Conservation (phyloP, 2,329 filamentous ascomycete species). For the Alternaria longipes region DNA sequence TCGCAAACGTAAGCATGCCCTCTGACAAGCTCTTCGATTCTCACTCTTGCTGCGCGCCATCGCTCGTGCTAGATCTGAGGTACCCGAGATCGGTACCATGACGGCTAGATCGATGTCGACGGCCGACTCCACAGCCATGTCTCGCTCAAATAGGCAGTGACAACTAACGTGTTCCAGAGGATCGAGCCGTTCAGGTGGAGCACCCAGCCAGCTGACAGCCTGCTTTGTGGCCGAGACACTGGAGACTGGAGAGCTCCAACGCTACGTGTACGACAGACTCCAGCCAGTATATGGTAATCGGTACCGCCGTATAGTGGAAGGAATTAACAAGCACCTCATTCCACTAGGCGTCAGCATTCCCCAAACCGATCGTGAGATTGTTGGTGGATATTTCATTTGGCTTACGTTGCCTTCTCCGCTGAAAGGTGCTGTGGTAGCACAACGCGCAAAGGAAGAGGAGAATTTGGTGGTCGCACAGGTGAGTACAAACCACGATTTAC, state of each 20-base stretch:
- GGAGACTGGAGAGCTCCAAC: conserved; percentile 60
- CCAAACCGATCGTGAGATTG: conserved; percentile 59
- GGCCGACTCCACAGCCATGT: conserved; percentile 10
- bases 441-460: conserved; percentile 68
- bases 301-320: conserved; percentile 64
- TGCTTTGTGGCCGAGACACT: conserved; percentile 66
- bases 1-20: conserved; percentile 63
- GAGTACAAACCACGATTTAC: conserved; percentile 18
- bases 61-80: not conserved
- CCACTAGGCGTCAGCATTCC: conserved; percentile 68
- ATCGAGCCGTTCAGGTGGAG: conserved; percentile 66
- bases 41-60: conserved; percentile 3
- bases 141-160: conserved; percentile 15
- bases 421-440: conserved; percentile 64
- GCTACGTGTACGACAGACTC: conserved; percentile 62
- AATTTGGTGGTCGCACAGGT: conserved; percentile 71
- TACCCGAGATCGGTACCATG: not conserved
- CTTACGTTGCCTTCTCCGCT: conserved; percentile 67
- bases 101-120: not conserved
- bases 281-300: conserved; percentile 65
- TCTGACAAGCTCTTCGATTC: not conserved
- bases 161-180: conserved; percentile 56
- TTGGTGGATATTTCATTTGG: conserved; percentile 91
- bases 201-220: conserved; percentile 67
- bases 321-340: conserved; percentile 67